A percentile compares a stretch with the other conserved stretches of the same genome.
Conservation (phyloP, 768 basidiomycete genomes). For the Naganishia kalamii region DNA sequence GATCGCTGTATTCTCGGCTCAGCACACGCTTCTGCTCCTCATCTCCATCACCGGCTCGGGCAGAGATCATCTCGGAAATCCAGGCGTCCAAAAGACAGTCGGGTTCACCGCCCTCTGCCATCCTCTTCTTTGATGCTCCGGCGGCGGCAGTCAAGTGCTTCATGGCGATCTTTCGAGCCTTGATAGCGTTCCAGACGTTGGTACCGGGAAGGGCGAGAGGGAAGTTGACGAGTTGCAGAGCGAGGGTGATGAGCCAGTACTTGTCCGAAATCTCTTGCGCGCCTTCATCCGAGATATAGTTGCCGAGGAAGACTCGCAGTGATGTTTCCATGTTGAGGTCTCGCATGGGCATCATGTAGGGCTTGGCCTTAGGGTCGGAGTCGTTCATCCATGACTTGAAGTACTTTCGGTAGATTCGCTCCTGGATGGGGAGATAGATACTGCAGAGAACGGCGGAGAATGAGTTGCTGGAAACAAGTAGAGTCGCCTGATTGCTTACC, state of each 20-base stretch:
- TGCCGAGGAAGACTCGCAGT: conserved; percentile 88
- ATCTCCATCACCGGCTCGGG: conserved; percentile 37
- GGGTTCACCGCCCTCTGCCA: conserved; percentile 72
- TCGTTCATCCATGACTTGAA: conserved; percentile 65
- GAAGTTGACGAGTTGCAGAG: conserved; percentile 98
- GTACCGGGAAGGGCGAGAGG: conserved; percentile 91
- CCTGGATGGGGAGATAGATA: conserved; percentile 78
- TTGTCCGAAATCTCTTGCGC: conserved; percentile 77
- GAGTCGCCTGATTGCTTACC: background rate
- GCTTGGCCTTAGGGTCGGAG: conserved; percentile 48
- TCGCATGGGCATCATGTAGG: conserved; percentile 79
- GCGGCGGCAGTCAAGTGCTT: conserved; percentile 64
- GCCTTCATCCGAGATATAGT: conserved; percentile 74
- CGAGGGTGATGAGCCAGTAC: conserved; percentile 92
- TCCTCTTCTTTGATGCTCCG: conserved; percentile 66
- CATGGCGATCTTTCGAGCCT: conserved; percentile 80
- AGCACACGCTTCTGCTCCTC: conserved; percentile 61
- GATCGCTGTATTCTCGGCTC: conserved; percentile 70
- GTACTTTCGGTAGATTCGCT: conserved; percentile 69
- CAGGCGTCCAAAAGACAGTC: conserved; percentile 90
- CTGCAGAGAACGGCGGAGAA: conserved; percentile 47
- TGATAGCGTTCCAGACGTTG: conserved; percentile 87
- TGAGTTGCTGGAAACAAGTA: background rate
- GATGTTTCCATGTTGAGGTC: conserved; percentile 96
- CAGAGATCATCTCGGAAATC: conserved; percentile 67